Conservation (phyloP, 78 protist genomes). For the Dictyostelium firmibasis region DNA sequence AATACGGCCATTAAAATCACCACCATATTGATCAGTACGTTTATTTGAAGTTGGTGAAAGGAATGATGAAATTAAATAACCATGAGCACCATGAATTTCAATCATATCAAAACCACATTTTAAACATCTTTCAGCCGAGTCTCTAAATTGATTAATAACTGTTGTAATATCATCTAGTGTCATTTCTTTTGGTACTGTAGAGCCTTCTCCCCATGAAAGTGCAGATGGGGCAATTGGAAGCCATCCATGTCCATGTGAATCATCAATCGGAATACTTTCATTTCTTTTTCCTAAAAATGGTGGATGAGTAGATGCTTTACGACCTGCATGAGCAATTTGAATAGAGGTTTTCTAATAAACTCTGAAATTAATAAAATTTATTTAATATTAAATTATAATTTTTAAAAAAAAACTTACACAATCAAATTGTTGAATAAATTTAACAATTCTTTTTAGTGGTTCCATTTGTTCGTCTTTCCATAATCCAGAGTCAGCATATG, state of each 20-base stretch:
- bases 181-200: constrained; percentile 72
- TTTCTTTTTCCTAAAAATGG: constrained; percentile 2
- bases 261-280: background rate
- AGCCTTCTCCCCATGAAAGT: background rate
- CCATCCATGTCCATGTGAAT: constrained; percentile 2
- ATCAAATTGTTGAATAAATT: constrained; percentile 5
- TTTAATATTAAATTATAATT: no score
- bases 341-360: background rate
- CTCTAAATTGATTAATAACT: constrained; percentile 36
- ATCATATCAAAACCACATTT: constrained; percentile 94
- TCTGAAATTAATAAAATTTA: background rate
- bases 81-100: constrained; percentile 95
- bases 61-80: constrained; percentile 89
- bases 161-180: constrained; percentile 77
- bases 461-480: constrained; percentile 75
- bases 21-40: constrained; percentile 95
- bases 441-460: constrained; percentile 35
- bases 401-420: constrained; percentile 6
- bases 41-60: constrained; percentile 76
- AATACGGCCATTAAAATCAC: constrained; percentile 83
- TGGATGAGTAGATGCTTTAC: constrained; percentile 47
- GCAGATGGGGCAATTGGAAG: background rate
- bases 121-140: constrained; percentile 73
- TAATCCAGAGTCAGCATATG: constrained; percentile 34
- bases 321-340: constrained; percentile 69